Percentiles rank a stretch among this genome's conserved stretches.
phyloP scores from a whole-genome alignment of 108 stramenopile species.

The Epipyxis sp. region DNA sequence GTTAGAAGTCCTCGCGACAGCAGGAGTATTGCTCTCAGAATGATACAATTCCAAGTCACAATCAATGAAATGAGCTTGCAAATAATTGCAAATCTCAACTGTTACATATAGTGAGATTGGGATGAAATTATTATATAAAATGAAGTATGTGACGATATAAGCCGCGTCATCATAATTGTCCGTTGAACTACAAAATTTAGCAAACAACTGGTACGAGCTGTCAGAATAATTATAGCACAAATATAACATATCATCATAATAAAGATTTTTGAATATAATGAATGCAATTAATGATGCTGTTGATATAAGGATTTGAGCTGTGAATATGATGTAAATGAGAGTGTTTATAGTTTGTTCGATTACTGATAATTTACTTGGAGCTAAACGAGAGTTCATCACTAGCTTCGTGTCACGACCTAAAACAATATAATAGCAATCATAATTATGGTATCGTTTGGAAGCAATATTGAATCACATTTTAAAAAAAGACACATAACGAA shows the following conservation, averaged over 20 bases:
- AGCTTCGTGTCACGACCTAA: constrained; percentile 58
- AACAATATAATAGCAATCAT: too few relatives aligned
- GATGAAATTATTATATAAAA: constrained; percentile 78
- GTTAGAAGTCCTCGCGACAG: constrained; percentile 54
- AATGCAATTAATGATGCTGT: constrained; percentile 40
- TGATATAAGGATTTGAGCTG: constrained; percentile 37
- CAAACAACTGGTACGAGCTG: constrained; percentile 39
- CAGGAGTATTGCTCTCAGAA: constrained; percentile 76
- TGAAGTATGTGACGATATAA: constrained; percentile 72
- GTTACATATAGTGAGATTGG: constrained; percentile 82
- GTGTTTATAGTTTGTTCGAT: constrained; percentile 57
- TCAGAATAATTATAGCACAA: constrained; percentile 43
- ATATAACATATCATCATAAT: too few relatives aligned
- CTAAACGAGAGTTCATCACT: constrained; percentile 40
- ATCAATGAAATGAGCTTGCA: constrained; percentile 67
- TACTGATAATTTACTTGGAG: constrained; percentile 41
- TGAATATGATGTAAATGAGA: background rate
- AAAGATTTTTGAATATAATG: constrained; percentile 38
- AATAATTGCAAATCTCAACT: constrained; percentile 68
- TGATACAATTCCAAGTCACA: constrained; percentile 84
- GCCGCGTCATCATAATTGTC: background rate
- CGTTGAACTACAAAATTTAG: background rate
- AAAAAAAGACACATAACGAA: too few relatives aligned
- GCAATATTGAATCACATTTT: too few relatives aligned
- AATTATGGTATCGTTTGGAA: too few relatives aligned